Base-by-base conservation (phyloP, 148 eudicot species). In the Talinum fruticosum region DNA sequence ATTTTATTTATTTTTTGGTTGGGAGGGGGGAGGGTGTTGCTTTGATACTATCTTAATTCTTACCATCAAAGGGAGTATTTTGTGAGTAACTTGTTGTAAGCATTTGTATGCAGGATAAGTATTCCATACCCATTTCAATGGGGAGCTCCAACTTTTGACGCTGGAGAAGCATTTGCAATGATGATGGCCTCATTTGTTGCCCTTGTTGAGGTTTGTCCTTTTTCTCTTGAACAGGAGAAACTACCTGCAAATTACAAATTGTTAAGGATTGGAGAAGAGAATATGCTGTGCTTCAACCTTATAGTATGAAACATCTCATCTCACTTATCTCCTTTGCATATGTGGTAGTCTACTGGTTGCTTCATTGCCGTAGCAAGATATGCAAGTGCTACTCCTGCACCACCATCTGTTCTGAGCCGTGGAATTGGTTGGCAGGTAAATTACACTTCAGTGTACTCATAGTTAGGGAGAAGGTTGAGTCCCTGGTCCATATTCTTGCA, bases 101-200 rank as follows among this genome's bases (percentile, higher is more conserved):
- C n/a, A n/a, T 36, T 71, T 65, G 28, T 74, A 23, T 80, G 78
- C 86, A 96, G 99, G 99, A 89, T 96, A 72, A 86, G 91, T 51
- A 83, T 93, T 47, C 99, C 99, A 16, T 96, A 93, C 79, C 99
- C 99, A 54, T 96, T 93, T 82, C 97, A 96, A 82, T 96, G 97
- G 97, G 99, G 97, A 79, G 88, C 97, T 70, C 99, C 99, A 32
- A 88, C 89, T 29, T 93, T 96, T 79, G 82, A 91, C 82, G 99
- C 99, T 35, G 99, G 99, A 72, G 99, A 96, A 87, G 85, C 97
- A 82, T 93, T 96, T 79, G 99, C 97, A 36, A 96, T 96, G 99
- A 96, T 96, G 99, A 87, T 87, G 75, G 88, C 93, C 75, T 85
- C 99, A 5, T 93, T 96, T 82, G 99, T 96, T 66, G 85, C 97